A percentile compares a stretch with the other conserved stretches of the same genome.
phyloP scores from a whole-genome alignment of 2,329 filamentous ascomycete species.

The Sporothrix inflata region DNA sequence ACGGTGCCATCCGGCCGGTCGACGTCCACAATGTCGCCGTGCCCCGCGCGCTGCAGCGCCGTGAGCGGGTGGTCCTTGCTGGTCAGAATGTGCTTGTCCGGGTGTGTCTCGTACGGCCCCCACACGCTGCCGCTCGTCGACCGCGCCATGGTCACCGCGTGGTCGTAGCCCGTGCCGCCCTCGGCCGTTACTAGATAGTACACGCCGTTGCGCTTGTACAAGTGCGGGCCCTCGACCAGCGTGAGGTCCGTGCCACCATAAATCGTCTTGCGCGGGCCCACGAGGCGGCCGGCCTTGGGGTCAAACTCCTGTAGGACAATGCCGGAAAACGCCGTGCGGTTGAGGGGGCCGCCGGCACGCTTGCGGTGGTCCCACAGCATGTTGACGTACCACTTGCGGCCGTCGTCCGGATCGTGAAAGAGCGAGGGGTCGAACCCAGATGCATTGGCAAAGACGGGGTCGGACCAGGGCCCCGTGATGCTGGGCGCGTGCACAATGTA shows the following conservation, averaged over 20 bases:
- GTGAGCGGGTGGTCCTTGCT: constrained; percentile 54
- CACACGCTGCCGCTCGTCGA: constrained; percentile 50
- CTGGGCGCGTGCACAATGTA: constrained; percentile 60
- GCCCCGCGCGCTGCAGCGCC: constrained; percentile 57
- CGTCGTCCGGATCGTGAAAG: constrained; percentile 59
- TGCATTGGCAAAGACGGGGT: constrained; percentile 62
- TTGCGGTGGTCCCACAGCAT: constrained; percentile 60
- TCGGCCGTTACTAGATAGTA: constrained; percentile 65
- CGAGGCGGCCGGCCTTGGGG: constrained; percentile 50
- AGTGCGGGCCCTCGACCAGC: constrained; percentile 59
- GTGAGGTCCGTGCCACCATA: constrained; percentile 59
- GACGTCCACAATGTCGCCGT: constrained; percentile 54
- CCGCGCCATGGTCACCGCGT: constrained; percentile 62
- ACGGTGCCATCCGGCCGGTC: constrained; percentile 46
- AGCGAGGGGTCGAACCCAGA: constrained; percentile 60
- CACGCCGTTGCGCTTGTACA: constrained; percentile 61
- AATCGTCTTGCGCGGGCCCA: constrained; percentile 59
- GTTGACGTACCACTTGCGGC: constrained; percentile 60
- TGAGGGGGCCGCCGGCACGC: constrained; percentile 42
- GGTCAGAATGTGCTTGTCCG: constrained; percentile 60
- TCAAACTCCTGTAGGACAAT: constrained; percentile 64
- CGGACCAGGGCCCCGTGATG: constrained; percentile 65
- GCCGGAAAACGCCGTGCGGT: constrained; percentile 51
- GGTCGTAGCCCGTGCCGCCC: constrained; percentile 63
- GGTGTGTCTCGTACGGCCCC: constrained; percentile 65